Percentiles rank a stretch among this genome's conserved stretches.
These are phyloP conservation scores for Penicillium manginii DNA, from an alignment of 495 filamentous ascomycete genomes.

Conservation along the genomic window DNA sequence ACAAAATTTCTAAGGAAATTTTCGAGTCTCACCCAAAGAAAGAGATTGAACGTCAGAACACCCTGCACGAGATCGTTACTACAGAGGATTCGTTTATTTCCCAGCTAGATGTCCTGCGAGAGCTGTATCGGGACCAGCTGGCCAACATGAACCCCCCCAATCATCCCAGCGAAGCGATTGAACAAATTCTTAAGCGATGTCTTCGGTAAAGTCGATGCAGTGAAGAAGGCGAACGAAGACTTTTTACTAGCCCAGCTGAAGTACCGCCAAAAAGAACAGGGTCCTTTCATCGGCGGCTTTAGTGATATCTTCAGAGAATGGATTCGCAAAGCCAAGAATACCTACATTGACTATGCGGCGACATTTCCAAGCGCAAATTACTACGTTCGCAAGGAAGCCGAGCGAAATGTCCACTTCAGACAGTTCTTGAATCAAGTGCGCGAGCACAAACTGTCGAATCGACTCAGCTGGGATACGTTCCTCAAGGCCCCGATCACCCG, in stretches of 20 bases:
- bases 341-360: conserved; percentile 91
- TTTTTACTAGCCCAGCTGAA: conserved; percentile 94
- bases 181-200: conserved; percentile 80
- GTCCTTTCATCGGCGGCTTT: conserved; percentile 90
- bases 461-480: conserved; percentile 92
- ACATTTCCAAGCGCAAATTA: conserved; percentile 83
- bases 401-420: conserved; percentile 83
- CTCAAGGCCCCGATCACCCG: conserved; percentile 92
- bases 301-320: conserved; percentile 98
- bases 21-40: conserved; percentile 72
- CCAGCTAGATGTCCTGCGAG: conserved; percentile 79
- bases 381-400: conserved; percentile 80
- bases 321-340: conserved; percentile 89
- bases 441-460: conserved; percentile 78
- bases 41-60: conserved; percentile 92
- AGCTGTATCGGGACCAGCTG: conserved; percentile 86
- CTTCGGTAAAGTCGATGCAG: conserved; percentile 87
- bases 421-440: conserved; percentile 81
- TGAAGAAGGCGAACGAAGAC: conserved; percentile 92
- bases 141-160: conserved; percentile 73
- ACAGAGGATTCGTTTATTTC: conserved; percentile 91
- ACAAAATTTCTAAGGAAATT: conserved; percentile 79
- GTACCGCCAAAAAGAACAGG: conserved; percentile 95
- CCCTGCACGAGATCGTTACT: conserved; percentile 92
- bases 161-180: conserved; percentile 75